Evolutionary conservation across 75 land plant species (phyloP).

Genomic region (Selaginella tamariscina): DNA sequence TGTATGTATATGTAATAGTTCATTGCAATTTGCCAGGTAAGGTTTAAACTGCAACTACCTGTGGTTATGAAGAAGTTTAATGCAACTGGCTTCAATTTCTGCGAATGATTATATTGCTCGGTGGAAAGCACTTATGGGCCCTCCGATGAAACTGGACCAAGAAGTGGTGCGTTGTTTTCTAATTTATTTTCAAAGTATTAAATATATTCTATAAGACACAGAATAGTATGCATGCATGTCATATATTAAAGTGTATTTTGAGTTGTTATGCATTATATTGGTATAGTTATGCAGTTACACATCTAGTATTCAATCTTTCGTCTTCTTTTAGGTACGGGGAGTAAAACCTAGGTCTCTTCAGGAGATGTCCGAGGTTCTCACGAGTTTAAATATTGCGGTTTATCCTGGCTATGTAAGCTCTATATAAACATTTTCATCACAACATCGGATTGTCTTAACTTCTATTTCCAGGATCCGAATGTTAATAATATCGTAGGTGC

Average conservation of each 20-base stretch:
- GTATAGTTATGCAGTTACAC: background rate
- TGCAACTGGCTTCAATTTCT: slow-evolving; percentile 58
- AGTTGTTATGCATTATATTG: background rate
- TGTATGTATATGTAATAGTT: background rate
- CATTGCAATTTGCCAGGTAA: slow-evolving; percentile 37
- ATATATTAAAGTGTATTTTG: background rate
- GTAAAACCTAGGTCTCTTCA: slow-evolving; percentile 65
- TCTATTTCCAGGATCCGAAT: slow-evolving; percentile 72
- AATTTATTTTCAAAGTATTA: background rate
- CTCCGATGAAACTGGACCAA: slow-evolving; percentile 78
- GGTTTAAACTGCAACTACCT: slow-evolving; percentile 75
- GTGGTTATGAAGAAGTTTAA: slow-evolving; percentile 72
- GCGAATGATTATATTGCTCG: slow-evolving; percentile 73
- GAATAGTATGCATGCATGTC: background rate
- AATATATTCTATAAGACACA: background rate
- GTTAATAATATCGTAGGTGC: slow-evolving; percentile 84
- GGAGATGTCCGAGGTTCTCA: slow-evolving; percentile 73
- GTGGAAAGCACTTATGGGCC: slow-evolving; percentile 81
- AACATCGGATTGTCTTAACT: no score
- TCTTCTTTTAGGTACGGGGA: slow-evolving; percentile 60
- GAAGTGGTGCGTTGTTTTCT: slow-evolving; percentile 58
- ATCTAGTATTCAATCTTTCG: background rate
- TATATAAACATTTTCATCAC: background rate
- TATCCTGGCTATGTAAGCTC: slow-evolving; percentile 77
- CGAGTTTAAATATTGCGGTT: slow-evolving; percentile 48